Base-by-base conservation (phyloP, 75 land plant species). In the Adiantum capillusveneris region DNA sequence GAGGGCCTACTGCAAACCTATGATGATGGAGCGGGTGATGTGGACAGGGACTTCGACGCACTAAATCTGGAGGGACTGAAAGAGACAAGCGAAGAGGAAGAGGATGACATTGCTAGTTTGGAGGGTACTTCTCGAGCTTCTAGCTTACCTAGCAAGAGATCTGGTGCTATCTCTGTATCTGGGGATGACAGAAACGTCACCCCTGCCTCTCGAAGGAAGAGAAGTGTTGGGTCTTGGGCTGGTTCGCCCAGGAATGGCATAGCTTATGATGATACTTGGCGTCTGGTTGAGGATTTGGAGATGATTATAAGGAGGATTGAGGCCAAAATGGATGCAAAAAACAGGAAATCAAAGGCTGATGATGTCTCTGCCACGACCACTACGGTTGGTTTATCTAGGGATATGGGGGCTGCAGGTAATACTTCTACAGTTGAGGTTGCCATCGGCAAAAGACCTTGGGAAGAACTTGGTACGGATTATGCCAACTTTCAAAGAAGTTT, bases 11-110 rank as follows among this genome's bases (percentile, higher is more conserved):
- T 94, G 26, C 62, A 96, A 19, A 94, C 98, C 17, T 94, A 94
- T 56, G 96, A 94, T 46, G 98, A 94, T 57, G 98, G 98, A 14
- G 98, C 98, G 26, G 98, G 98, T 6, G 98, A 94, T 60, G 88
- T 94, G 31, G 98, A 94, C 71, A 75, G 98, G 9, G 98, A 94
- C 68, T 94, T 94, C 56, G 91, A 90, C 37, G 98, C 96, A 3
- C 68, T 93, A 27, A 75, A 74, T 7, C 72, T 93, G 53, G 74
- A 80, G 56, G 76, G 82, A 34, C 3, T 34, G 7, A 34, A 34
- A 34, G 37, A 30, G 66, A 66, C 53, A 50, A 49, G 71, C 65
- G 70, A 49, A 63, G 26, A 54, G 64, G 66, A 74, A 75, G 71
- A 65, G 29, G 63, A 66, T 46, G 58, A 56, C 67, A 65, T 71